phyloP scores from a whole-genome alignment of 2,329 filamentous ascomycete species.

The Biscogniauxia mediterranea region DNA sequence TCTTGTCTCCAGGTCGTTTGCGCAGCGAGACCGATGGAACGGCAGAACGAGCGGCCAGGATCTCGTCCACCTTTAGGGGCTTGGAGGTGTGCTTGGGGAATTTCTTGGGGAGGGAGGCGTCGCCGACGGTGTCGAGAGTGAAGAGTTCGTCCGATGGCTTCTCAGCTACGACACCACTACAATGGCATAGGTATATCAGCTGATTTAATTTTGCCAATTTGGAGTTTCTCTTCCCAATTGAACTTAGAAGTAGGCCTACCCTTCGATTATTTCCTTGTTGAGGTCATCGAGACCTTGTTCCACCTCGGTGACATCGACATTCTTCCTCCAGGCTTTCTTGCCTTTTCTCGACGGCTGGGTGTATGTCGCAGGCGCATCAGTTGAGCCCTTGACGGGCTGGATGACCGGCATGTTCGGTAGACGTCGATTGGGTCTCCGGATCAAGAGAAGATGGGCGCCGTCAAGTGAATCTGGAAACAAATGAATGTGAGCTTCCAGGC shows the following conservation, averaged over 20 bases:
- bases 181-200: constrained; percentile 15
- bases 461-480: not conserved
- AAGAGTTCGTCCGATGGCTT: constrained; percentile 83
- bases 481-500: not conserved
- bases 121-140: constrained; percentile 73
- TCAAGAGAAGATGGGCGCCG: not conserved
- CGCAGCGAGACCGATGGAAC: constrained; percentile 75
- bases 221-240: not conserved
- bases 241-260: constrained; percentile 48
- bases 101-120: constrained; percentile 63
- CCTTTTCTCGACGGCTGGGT: constrained; percentile 93
- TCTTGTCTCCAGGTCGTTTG: constrained; percentile 71
- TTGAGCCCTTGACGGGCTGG: constrained; percentile 45
- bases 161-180: constrained; percentile 80
- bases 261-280: constrained; percentile 87
- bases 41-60: constrained; percentile 79
- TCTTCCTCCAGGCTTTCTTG: constrained; percentile 98
- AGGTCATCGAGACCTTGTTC: constrained; percentile 78
- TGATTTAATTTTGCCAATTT: not conserved
- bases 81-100: constrained; percentile 68
- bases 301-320: constrained; percentile 89
- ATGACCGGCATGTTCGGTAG: constrained; percentile 51
- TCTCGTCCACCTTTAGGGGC: constrained; percentile 85
- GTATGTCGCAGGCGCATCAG: constrained; percentile 71
- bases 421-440: not conserved